Evolutionary conservation across 2,329 filamentous ascomycete genomes (phyloP).

Genomic region (Clonostachys rosea): DNA sequence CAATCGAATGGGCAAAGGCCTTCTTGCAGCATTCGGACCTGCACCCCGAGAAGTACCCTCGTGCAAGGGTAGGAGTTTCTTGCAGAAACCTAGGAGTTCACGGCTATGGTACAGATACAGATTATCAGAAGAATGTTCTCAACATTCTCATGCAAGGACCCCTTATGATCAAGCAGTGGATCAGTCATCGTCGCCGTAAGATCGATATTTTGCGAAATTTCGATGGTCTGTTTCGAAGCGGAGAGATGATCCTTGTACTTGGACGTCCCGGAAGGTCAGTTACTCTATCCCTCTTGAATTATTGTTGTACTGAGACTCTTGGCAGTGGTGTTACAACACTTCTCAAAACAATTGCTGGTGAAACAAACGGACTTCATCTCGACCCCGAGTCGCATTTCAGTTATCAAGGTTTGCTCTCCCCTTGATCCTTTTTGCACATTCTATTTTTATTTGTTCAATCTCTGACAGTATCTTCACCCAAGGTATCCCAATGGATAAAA

Average conservation of each 20-base stretch:
- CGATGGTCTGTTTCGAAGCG: conserved; percentile 60
- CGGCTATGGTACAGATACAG: conserved; percentile 37
- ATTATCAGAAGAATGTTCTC: conserved; percentile 33
- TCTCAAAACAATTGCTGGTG: conserved; percentile 45
- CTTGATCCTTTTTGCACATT: too few species aligned
- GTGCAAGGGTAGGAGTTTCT: conserved; percentile 47
- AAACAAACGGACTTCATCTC: conserved; percentile 50
- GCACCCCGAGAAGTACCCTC: conserved; percentile 51
- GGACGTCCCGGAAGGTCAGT: conserved; percentile 58
- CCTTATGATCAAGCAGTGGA: background rate
- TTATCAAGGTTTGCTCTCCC: conserved; percentile 49
- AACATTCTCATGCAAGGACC: background rate
- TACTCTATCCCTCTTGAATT: conserved; percentile 85
- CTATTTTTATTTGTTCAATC: background rate
- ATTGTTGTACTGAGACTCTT: conserved; percentile 40
- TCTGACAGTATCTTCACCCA: conserved; percentile 29
- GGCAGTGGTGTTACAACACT: conserved; percentile 54
- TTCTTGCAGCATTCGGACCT: conserved; percentile 45
- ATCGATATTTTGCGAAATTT: conserved; percentile 66
- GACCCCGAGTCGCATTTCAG: conserved; percentile 46
- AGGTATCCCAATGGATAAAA: conserved; percentile 17
- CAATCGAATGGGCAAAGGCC: conserved; percentile 55
- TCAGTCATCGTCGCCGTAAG: background rate
- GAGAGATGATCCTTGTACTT: conserved; percentile 20
- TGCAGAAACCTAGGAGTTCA: conserved; percentile 46